Conservation (phyloP, 2,329 filamentous ascomycete species). For the Septoria linicola region DNA sequence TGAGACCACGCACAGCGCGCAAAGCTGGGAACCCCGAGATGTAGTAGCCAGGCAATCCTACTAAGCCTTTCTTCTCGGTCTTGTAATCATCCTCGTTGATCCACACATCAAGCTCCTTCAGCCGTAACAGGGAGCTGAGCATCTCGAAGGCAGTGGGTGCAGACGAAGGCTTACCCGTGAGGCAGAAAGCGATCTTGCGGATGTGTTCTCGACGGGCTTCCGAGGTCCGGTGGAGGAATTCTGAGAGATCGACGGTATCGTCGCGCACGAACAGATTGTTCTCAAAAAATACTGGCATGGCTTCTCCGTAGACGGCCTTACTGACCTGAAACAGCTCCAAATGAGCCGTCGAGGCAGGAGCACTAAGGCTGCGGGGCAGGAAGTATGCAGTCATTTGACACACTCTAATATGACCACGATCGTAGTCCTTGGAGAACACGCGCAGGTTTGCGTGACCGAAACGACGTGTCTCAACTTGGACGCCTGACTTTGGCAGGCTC, state of each 20-base stretch:
- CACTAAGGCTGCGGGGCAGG: not conserved
- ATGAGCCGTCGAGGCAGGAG: not conserved
- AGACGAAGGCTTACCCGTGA: not conserved
- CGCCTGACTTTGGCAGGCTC: conserved; percentile 10
- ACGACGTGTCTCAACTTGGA: not conserved
- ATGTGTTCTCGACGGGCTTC: not conserved
- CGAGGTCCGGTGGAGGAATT: not conserved
- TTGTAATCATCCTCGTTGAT: conserved; percentile 12
- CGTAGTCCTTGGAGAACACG: conserved; percentile 6
- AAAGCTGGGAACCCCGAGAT: conserved; percentile 13
- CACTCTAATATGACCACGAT: not conserved
- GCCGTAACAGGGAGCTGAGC: conserved; percentile 4
- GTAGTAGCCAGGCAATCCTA: not conserved
- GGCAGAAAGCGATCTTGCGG: not conserved
- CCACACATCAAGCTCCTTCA: conserved; percentile 15
- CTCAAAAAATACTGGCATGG: conserved; percentile 21
- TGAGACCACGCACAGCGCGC: conserved; percentile 10
- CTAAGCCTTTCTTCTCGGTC: not conserved
- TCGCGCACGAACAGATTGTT: conserved; percentile 14
- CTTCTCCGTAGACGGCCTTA: conserved; percentile 19
- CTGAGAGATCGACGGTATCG: not conserved
- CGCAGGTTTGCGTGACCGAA: not conserved
- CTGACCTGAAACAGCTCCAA: conserved; percentile 21
- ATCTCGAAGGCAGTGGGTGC: conserved; percentile 10
- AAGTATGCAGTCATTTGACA: too few relatives aligned